A percentile compares a stretch with the other conserved stretches of the same genome.
Evolutionary conservation across 345 rosid species (phyloP).

Genomic region (Angophora floribunda): DNA sequence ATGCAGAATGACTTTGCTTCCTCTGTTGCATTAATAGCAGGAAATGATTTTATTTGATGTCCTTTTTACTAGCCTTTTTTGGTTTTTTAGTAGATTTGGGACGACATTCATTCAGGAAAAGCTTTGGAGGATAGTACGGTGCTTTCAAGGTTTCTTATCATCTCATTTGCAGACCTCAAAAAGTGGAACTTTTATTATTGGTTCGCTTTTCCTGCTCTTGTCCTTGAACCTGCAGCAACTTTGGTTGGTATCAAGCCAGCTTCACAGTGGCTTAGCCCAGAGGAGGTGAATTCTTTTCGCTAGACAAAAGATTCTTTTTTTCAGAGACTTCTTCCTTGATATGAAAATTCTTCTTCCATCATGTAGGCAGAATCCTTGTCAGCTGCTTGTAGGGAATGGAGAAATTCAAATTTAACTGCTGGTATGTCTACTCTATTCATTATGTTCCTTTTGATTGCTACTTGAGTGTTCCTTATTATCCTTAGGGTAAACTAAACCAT

Average conservation of each 20-base stretch:
- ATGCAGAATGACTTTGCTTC: background rate
- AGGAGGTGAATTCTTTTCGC: slow-evolving; percentile 40
- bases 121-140: slow-evolving; percentile 59
- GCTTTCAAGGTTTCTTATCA: slow-evolving; percentile 70
- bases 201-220: slow-evolving; percentile 89
- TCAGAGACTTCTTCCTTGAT: background rate
- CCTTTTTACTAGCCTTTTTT: background rate
- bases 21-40: background rate
- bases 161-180: slow-evolving; percentile 82
- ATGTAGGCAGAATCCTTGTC: slow-evolving; percentile 67
- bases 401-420: slow-evolving; percentile 51
- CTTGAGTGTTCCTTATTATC: background rate
- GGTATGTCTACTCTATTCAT: slow-evolving; percentile 22
- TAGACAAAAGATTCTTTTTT: background rate
- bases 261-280: slow-evolving; percentile 50
- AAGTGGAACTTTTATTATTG: slow-evolving; percentile 87
- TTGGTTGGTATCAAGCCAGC: slow-evolving; percentile 68
- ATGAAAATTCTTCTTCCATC: background rate
- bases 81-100: slow-evolving; percentile 64
- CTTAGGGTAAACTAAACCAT: background rate
- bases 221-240: slow-evolving; percentile 75
- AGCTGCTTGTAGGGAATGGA: slow-evolving; percentile 80
- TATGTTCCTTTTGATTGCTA: background rate
- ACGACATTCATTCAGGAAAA: slow-evolving; percentile 71
- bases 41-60: background rate